These are phyloP conservation scores for Spergularia bocconei DNA, from an alignment of 148 eudicot genomes.

Conservation along the genomic window DNA sequence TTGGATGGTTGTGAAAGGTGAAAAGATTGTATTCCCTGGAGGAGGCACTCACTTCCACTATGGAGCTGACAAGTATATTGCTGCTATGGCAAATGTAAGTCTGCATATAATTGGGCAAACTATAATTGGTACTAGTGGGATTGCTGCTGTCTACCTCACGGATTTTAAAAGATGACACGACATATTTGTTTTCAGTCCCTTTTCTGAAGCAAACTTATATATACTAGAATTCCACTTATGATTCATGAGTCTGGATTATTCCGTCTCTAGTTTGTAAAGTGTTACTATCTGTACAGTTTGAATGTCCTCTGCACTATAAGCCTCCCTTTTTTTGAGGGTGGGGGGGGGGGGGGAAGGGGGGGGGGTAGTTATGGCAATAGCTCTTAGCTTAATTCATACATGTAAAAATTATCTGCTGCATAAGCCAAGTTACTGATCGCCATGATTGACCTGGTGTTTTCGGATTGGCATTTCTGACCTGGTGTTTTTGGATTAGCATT, in stretches of 20 bases:
- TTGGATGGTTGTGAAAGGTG: slow-evolving; percentile 99
- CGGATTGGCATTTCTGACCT: not conserved
- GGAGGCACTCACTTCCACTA: slow-evolving; percentile 99
- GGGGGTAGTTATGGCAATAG: too few species aligned
- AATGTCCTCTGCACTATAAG: too few species aligned
- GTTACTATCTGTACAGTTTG: too few species aligned
- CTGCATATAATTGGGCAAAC: slow-evolving; percentile 6
- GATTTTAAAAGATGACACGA: not conserved
- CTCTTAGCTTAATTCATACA: not conserved
- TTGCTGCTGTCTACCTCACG: not conserved
- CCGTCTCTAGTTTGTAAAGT: not conserved
- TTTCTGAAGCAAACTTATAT: not conserved
- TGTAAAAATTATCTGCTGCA: slow-evolving; percentile 1
- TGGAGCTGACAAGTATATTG: slow-evolving; percentile 96
- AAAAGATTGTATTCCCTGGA: slow-evolving; percentile 88
- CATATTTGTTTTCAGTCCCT: not conserved
- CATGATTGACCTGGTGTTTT: too few species aligned
- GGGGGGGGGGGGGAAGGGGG: too few species aligned
- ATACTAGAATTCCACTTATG: not conserved
- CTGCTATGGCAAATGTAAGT: slow-evolving; percentile 90
- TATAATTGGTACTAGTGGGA: not conserved
- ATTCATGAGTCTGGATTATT: not conserved
- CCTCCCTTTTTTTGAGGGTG: too few species aligned
- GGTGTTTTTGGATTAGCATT: not conserved
- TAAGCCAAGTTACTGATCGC: not conserved